Evolutionary conservation across 208 protist genomes (phyloP).

Genomic region (Porcisia hertigi): DNA sequence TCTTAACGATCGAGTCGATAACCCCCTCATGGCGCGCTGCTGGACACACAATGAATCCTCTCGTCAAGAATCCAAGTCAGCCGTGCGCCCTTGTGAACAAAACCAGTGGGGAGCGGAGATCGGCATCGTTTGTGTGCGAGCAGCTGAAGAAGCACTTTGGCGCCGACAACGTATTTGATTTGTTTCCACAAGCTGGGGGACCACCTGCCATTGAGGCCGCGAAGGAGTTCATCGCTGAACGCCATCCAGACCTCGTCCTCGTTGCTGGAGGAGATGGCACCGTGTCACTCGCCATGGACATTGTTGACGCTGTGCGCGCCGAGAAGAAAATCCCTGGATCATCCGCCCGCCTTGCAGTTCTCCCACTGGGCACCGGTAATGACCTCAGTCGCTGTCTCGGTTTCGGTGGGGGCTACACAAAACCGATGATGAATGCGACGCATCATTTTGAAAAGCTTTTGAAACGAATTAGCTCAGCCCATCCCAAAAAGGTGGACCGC

Average conservation of each 20-base stretch:
- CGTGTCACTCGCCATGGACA: conserved; percentile 54
- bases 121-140: conserved; percentile 47
- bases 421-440: conserved; percentile 37
- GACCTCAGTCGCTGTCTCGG: conserved; percentile 67
- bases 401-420: conserved; percentile 63
- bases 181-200: conserved; percentile 40
- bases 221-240: conserved; percentile 38
- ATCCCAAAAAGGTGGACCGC: conserved; percentile 40
- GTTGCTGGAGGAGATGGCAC: conserved; percentile 71
- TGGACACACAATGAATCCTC: conserved; percentile 15
- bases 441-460: conserved; percentile 40
- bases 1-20: too few species aligned
- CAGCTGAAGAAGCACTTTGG: conserved; percentile 44
- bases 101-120: conserved; percentile 50
- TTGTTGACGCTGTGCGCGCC: conserved; percentile 43
- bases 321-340: conserved; percentile 24
- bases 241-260: conserved; percentile 45
- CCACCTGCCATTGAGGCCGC: conserved; percentile 46
- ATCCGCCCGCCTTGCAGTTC: conserved; percentile 36
- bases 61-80: conserved; percentile 9
- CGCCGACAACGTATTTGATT: conserved; percentile 46
- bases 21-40: conserved; percentile 21
- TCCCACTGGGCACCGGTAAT: conserved; percentile 76
- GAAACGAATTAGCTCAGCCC: conserved; percentile 12
- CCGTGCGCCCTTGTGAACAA: conserved; percentile 48